Evolutionary conservation across 2,329 filamentous ascomycete species (phyloP).

Genomic region (Colletotrichum plurivorum): DNA sequence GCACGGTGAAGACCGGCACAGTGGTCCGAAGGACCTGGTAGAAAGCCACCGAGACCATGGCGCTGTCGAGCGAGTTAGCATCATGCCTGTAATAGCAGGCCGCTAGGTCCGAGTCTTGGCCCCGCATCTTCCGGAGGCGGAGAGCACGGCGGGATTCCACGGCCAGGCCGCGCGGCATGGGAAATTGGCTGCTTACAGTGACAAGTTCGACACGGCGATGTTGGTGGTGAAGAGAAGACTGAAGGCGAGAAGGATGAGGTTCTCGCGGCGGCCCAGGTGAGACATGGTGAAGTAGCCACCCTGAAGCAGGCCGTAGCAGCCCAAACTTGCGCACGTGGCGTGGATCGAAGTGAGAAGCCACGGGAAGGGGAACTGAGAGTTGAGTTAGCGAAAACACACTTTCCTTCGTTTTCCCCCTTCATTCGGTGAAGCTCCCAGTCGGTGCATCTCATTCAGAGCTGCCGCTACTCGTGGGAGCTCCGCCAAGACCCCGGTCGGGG

Average conservation of each 20-base stretch:
- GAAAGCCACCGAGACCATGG: slow-evolving; percentile 75
- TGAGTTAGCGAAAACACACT: slow-evolving; percentile 23
- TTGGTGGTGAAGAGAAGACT: slow-evolving; percentile 74
- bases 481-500: slow-evolving; percentile 3
- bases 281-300: slow-evolving; percentile 67
- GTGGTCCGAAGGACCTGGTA: slow-evolving; percentile 76
- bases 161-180: slow-evolving; percentile 11
- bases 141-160: slow-evolving; percentile 4
- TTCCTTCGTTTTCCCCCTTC: no score
- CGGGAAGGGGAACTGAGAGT: slow-evolving; percentile 67
- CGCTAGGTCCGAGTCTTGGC: background rate
- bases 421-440: background rate
- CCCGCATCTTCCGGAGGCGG: slow-evolving; percentile 19
- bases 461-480: background rate
- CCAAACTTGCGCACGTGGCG: slow-evolving; percentile 69
- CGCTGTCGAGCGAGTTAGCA: slow-evolving; percentile 44
- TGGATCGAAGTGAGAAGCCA: slow-evolving; percentile 74
- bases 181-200: slow-evolving; percentile 57
- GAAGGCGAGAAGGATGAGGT: slow-evolving; percentile 70
- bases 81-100: background rate
- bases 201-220: slow-evolving; percentile 75
- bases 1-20: slow-evolving; percentile 72
- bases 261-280: slow-evolving; percentile 65
- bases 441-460: background rate
- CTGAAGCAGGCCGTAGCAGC: slow-evolving; percentile 67